Percentiles rank a stretch among this genome's conserved stretches.
Evolutionary conservation across 345 rosid species (phyloP).

Genomic region (Gossypium arboreum): DNA sequence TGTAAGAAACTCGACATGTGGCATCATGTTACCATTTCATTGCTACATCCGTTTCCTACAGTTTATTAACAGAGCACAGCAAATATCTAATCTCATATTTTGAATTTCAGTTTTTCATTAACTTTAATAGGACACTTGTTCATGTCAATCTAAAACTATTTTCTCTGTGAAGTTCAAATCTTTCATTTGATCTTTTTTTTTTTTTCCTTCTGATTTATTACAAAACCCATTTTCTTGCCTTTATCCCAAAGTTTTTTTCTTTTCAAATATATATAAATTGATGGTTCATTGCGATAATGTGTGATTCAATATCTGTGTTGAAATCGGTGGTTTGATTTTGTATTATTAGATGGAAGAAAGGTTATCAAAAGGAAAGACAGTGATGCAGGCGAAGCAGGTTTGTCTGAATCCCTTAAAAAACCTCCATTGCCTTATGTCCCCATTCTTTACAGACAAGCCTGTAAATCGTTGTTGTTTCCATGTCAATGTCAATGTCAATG

Average conservation of each 20-base stretch:
- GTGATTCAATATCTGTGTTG: constrained; percentile 16
- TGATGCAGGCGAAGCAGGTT: constrained; percentile 95
- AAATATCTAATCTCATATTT: neutral
- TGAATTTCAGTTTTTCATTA: neutral
- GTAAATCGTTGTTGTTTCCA: neutral
- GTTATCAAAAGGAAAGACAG: constrained; percentile 87
- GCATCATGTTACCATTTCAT: neutral
- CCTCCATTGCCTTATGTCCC: neutral
- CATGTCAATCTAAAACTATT: constrained; percentile 3
- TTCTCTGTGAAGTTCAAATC: neutral
- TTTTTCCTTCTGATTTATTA: neutral
- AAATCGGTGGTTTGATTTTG: constrained; percentile 43
- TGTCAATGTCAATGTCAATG: no score
- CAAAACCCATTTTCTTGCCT: neutral
- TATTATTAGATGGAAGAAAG: constrained; percentile 44
- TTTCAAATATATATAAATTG: neutral
- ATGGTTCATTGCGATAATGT: constrained; percentile 10
- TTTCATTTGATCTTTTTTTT: neutral
- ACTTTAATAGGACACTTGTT: neutral
- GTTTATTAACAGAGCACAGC: neutral
- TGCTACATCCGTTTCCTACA: neutral
- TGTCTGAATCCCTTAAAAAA: neutral
- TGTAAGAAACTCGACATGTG: constrained; percentile 10
- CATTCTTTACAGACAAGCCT: neutral
- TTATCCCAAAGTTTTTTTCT: neutral